Base-by-base conservation (phyloP, 2,329 filamentous ascomycete genomes). In the Pseudogymnoascus sp. region DNA sequence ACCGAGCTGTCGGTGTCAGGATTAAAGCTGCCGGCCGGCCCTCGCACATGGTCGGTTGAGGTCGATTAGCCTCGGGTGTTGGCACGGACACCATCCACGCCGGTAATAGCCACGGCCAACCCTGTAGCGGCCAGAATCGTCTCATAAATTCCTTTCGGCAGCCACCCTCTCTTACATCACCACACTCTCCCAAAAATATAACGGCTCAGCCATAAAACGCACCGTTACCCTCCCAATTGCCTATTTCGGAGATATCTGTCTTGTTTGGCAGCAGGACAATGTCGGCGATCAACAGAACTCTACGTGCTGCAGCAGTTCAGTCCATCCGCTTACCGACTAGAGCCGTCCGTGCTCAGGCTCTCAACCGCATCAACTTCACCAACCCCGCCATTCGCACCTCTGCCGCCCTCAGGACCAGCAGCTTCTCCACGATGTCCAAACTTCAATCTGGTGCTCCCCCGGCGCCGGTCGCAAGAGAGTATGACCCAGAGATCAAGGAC, bases 401-500 rank as follows among this genome's bases (percentile, higher is more conserved):
- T 8, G n/a, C 33, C 59, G 26, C 35, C 6, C 33, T 61, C 35
- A 61, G 38, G 14, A 35, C 61, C 42, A 33, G 29, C 40, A 47
- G 44, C 62, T 76, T 75, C 64, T 73, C 73, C 33, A 74, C 72
- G 26, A 75, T 75, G 74, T 70, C 74, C 40, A 67, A 70, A 61
- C 64, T 73, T 44, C 72, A 72, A 63, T 75, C 73, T 61, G 72
- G 76, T 60, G 80, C 81, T 70, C 78, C 81, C 70, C 74, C 77
- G 70, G 76, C 83, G 72, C 74, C 80, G 50, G 75, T 79, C 71
- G 73, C 76, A 65, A 78, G 83, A 75, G 82, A 86, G 70, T 97
- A 93, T 77, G 93, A 97, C 75, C 86, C 89, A 67, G 93, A 97
- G 80, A 95, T 97, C 77, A 87, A 86, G 77, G 93, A 97, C 76